phyloP scores from a whole-genome alignment of 768 basidiomycete species.

The Crepidotus variabilis region DNA sequence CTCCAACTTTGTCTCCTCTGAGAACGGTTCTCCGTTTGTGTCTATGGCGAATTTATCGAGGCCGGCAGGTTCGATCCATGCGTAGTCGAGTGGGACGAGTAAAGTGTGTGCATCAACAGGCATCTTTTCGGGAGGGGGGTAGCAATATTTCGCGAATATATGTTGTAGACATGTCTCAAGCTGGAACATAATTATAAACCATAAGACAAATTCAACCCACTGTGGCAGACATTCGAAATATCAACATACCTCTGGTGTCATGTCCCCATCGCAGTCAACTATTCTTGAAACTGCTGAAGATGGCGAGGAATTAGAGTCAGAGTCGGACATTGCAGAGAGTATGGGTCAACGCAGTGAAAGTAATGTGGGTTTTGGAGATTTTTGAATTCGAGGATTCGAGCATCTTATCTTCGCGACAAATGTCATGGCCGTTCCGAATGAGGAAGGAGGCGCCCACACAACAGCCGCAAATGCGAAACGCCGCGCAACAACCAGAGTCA shows the following conservation, averaged over 20 bases:
- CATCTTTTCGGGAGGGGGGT: conserved; percentile 29
- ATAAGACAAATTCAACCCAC: not conserved
- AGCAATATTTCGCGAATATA: conserved; percentile 79
- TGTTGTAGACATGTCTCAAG: conserved; percentile 68
- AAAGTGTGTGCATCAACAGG: conserved; percentile 21
- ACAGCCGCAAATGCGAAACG: too few relatives aligned
- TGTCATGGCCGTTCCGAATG: conserved; percentile 35
- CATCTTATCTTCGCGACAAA: conserved; percentile 29
- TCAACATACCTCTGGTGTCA: conserved; percentile 52
- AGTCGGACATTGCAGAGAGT: too few relatives aligned
- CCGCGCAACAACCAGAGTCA: too few relatives aligned
- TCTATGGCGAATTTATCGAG: conserved; percentile 75
- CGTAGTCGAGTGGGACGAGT: conserved; percentile 46
- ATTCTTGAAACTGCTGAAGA: conserved; percentile 8
- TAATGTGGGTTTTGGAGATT: too few relatives aligned
- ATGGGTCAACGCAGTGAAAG: too few relatives aligned
- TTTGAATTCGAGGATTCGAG: not conserved
- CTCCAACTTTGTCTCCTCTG: conserved; percentile 74
- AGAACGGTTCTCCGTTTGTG: conserved; percentile 81
- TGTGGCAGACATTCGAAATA: conserved; percentile 2
- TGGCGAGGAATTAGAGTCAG: too few relatives aligned
- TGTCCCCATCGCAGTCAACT: conserved; percentile 67
- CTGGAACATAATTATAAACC: conserved; percentile 28
- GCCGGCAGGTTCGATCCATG: conserved; percentile 56
- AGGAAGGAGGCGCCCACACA: conserved; percentile 18